Conservation (phyloP, 2,329 filamentous ascomycete species). For the Capronia americana region DNA sequence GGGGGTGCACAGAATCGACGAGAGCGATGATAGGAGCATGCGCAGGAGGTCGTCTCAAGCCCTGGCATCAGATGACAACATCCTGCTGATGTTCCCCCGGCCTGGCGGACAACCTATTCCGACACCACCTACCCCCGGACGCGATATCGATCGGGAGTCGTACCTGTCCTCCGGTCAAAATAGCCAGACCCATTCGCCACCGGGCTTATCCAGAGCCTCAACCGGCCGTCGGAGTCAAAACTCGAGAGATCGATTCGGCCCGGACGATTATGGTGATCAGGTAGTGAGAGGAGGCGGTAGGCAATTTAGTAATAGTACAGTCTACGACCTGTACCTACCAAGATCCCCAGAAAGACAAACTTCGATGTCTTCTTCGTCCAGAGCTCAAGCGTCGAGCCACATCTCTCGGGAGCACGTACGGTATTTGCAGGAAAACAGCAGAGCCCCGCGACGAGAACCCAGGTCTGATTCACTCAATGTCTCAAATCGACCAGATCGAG, state of each 20-base stretch:
- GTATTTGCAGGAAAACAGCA: constrained; percentile 32
- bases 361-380: constrained; percentile 28
- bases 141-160: constrained; percentile 21
- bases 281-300: constrained; percentile 8
- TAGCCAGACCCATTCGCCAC: constrained; percentile 20
- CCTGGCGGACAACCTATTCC: constrained; percentile 19
- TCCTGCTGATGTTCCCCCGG: constrained; percentile 33
- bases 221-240: constrained; percentile 23
- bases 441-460: constrained; percentile 24
- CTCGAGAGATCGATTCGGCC: constrained; percentile 31
- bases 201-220: constrained; percentile 17
- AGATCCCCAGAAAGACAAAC: constrained; percentile 17
- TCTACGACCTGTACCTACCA: constrained; percentile 34
- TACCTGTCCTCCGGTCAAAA: constrained; percentile 12
- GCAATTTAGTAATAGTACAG: constrained; percentile 28
- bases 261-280: constrained; percentile 32
- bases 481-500: constrained; percentile 2
- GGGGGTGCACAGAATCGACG: constrained; percentile 20
- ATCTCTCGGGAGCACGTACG: constrained; percentile 26
- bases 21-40: constrained; percentile 30
- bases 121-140: constrained; percentile 1
- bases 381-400: constrained; percentile 22
- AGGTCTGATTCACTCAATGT: constrained; percentile 22
- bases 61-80: constrained; percentile 36
- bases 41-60: constrained; percentile 36